These are phyloP conservation scores for Arthromyces matolae DNA, from an alignment of 768 basidiomycete species.

Conservation along the genomic window DNA sequence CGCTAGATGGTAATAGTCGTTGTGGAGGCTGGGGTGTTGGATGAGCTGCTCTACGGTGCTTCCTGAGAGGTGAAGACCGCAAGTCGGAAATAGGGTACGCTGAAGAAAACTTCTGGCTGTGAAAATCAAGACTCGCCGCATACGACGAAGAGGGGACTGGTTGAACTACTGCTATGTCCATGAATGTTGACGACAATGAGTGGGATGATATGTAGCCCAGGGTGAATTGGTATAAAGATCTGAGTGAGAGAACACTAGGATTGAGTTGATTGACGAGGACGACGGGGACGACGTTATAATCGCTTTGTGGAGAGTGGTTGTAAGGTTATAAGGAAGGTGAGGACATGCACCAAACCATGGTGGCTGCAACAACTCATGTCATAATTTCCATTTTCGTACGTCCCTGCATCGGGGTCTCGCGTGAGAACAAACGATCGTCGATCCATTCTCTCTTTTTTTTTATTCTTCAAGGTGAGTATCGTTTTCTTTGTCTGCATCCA, in stretches of 20 bases:
- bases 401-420: conserved; percentile 17
- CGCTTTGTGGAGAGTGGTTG: conserved; percentile 15
- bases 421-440: conserved; percentile 17
- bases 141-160: conserved; percentile 14
- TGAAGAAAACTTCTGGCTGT: conserved; percentile 17
- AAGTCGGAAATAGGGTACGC: conserved; percentile 36
- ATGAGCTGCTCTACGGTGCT: conserved; percentile 7
- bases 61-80: conserved; percentile 26
- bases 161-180: conserved; percentile 4
- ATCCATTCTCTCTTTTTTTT: conserved; percentile 7
- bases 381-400: conserved; percentile 34
- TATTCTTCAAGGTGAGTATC: too few species aligned
- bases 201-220: too few species aligned
- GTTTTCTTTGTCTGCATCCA: neutral
- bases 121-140: conserved; percentile 18
- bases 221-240: conserved; percentile 7
- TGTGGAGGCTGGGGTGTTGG: conserved; percentile 16
- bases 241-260: conserved; percentile 6
- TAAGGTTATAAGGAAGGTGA: conserved; percentile 18
- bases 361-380: conserved; percentile 22
- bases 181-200: conserved; percentile 9
- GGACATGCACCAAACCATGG: conserved; percentile 28
- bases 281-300: conserved; percentile 10
- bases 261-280: conserved; percentile 5
- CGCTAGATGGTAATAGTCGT: conserved; percentile 3